Evolutionary conservation across 2,329 filamentous ascomycete genomes (phyloP).

Genomic region (Scleromitrula shiraiana): DNA sequence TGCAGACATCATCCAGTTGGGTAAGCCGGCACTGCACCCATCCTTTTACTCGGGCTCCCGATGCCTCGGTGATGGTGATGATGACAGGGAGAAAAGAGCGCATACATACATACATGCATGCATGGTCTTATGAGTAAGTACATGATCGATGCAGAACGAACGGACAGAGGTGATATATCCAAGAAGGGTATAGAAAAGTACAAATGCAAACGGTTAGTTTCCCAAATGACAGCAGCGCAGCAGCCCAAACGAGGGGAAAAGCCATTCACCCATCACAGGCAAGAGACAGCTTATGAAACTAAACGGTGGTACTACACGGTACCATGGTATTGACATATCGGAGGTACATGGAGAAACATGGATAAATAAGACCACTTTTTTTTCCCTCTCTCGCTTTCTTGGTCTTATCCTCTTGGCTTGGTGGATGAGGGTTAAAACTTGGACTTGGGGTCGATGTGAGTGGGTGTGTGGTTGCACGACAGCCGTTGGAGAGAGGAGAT

Average conservation of each 20-base stretch:
- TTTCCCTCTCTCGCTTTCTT: no score
- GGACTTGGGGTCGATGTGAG: no score
- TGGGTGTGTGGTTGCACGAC: slow-evolving; percentile 2
- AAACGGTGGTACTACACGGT: slow-evolving; percentile 5
- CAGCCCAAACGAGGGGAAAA: no score
- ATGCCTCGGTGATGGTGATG: slow-evolving; percentile 4
- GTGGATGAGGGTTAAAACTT: no score
- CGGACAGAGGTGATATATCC: background rate
- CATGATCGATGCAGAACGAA: slow-evolving; percentile 7
- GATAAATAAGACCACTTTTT: slow-evolving; percentile 1
- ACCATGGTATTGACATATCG: background rate
- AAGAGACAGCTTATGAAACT: slow-evolving; percentile 7
- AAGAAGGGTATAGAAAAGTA: background rate
- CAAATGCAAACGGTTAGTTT: background rate
- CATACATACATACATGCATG: no score
- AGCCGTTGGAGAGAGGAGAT: slow-evolving; percentile 10
- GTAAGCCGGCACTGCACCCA: slow-evolving; percentile 1
- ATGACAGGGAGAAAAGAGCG: background rate
- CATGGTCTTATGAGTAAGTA: background rate
- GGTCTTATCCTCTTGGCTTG: no score
- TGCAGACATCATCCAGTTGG: no score
- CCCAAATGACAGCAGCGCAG: no score
- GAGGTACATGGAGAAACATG: background rate
- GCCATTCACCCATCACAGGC: no score
- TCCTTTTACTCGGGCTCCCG: slow-evolving; percentile 7